These are phyloP conservation scores for Escovopsis sp. DNA, from an alignment of 2,329 filamentous ascomycete species.

Conservation along the genomic window DNA sequence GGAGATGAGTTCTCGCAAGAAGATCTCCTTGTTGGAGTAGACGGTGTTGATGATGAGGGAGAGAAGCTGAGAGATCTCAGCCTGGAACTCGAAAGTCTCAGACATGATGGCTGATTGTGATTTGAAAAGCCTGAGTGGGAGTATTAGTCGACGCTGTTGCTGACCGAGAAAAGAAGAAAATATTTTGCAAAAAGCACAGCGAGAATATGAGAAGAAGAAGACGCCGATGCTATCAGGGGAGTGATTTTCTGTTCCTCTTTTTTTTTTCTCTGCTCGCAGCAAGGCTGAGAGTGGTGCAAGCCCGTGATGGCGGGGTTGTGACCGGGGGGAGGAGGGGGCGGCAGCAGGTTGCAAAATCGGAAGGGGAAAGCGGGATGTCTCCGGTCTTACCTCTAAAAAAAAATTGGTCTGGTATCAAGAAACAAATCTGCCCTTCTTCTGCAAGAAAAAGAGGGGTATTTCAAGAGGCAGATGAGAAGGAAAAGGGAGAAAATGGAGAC, in stretches of 20 bases:
- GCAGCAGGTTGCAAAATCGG: background rate
- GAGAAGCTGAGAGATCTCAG: slow-evolving; percentile 99
- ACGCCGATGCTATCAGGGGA: background rate
- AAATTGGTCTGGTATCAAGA: slow-evolving; percentile 7
- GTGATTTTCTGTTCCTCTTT: background rate
- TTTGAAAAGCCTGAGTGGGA: slow-evolving; percentile 14
- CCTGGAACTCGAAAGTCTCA: slow-evolving; percentile 99
- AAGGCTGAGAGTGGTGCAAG: background rate
- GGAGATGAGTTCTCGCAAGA: slow-evolving; percentile 95
- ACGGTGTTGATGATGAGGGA: slow-evolving; percentile 99
- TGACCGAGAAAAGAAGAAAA: background rate
- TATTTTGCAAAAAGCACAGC: slow-evolving; percentile 4
- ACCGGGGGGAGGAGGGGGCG: background rate
- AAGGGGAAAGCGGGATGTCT: slow-evolving; percentile 8
- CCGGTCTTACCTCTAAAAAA: background rate
- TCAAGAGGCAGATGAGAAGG: slow-evolving; percentile 8
- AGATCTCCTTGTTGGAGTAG: slow-evolving; percentile 99
- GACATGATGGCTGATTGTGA: slow-evolving; percentile 52
- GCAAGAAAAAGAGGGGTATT: slow-evolving; percentile 8
- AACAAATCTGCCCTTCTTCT: slow-evolving; percentile 1
- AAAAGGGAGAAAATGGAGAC: slow-evolving; percentile 4
- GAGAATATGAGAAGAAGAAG: slow-evolving; percentile 5
- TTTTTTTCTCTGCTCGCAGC: background rate
- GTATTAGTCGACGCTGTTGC: slow-evolving; percentile 7
- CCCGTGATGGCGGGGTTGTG: background rate